Evolutionary conservation across 495 filamentous ascomycete genomes (phyloP).

Genomic region (Alectoria sarmentosa): DNA sequence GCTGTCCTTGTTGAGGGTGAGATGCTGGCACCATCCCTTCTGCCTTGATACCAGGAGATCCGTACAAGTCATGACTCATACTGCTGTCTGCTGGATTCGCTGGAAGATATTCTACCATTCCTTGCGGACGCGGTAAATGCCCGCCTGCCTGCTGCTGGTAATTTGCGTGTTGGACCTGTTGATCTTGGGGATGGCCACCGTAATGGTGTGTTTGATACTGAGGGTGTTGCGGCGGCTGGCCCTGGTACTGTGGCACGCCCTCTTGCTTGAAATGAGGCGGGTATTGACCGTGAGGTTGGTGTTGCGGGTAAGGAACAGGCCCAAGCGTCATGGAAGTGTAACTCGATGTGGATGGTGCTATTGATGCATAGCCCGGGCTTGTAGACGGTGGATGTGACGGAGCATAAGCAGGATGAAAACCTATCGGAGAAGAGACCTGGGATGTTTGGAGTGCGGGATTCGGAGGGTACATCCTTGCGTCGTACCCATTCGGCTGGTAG

Average conservation of each 20-base stretch:
- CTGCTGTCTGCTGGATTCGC: conserved; percentile 3
- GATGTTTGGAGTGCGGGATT: conserved; percentile 9
- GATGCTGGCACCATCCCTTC: conserved; percentile 11
- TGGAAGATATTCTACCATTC: conserved; percentile 13
- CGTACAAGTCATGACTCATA: conserved; percentile 14
- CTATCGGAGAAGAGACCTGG: conserved; percentile 10
- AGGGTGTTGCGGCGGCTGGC: conserved; percentile 11
- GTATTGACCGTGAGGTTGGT: conserved; percentile 15
- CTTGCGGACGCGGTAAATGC: conserved; percentile 15
- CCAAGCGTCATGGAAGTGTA: conserved; percentile 14
- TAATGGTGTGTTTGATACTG: conserved; percentile 17
- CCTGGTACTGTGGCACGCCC: conserved; percentile 12
- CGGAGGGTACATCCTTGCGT: conserved; percentile 17
- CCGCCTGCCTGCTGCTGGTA: conserved; percentile 6
- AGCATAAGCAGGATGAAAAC: conserved; percentile 17
- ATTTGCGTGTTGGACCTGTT: conserved; percentile 15
- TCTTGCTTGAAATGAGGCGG: conserved; percentile 14
- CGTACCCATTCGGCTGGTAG: conserved; percentile 15
- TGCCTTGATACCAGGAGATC: conserved; percentile 12
- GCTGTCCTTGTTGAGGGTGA: conserved; percentile 13
- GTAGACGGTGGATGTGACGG: conserved; percentile 19
- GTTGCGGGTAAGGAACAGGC: conserved; percentile 10
- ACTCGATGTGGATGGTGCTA: conserved; percentile 16
- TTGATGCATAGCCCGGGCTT: conserved; percentile 15
- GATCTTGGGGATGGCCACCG: conserved; percentile 13